phyloP scores from a whole-genome alignment of 441 rosid genomes.

The Iberis amara region DNA sequence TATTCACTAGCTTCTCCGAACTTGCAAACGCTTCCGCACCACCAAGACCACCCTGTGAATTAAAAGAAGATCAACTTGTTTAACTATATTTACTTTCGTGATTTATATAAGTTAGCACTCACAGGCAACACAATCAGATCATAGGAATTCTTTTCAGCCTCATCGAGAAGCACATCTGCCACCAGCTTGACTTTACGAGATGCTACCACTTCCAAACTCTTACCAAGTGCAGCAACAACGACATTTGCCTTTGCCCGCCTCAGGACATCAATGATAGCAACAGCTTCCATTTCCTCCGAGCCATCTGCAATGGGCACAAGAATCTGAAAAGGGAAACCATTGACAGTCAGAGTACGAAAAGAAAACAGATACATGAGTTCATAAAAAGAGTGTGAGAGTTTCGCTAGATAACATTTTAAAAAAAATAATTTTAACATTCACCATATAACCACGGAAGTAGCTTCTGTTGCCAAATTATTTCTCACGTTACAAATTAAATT shows the following conservation, averaged over 20 bases:
- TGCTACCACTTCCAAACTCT: constrained; percentile 66
- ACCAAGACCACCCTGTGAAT: constrained; percentile 78
- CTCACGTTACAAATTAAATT: background rate
- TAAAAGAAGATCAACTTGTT: background rate
- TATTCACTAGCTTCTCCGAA: constrained; percentile 62
- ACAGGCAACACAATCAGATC: constrained; percentile 84
- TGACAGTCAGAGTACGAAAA: constrained; percentile 3
- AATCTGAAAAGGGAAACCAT: constrained; percentile 42
- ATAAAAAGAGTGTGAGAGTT: background rate
- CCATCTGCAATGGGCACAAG: constrained; percentile 89
- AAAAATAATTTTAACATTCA: constrained; percentile 1
- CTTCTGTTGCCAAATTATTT: constrained; percentile 3
- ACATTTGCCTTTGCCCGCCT: constrained; percentile 85
- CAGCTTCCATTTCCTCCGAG: constrained; percentile 93
- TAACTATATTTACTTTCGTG: background rate
- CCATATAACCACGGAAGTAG: constrained; percentile 7
- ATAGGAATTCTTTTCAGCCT: constrained; percentile 65
- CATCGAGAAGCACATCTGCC: constrained; percentile 81
- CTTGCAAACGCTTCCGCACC: constrained; percentile 88
- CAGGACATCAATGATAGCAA: constrained; percentile 68
- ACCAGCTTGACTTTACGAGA: constrained; percentile 79
- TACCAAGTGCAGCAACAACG: constrained; percentile 75
- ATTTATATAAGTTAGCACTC: constrained; percentile 26
- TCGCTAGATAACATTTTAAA: too few relatives aligned
- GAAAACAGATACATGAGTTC: constrained; percentile 3